These are phyloP conservation scores for Byssothecium circinans DNA, from an alignment of 2,329 filamentous ascomycete genomes.

Conservation along the genomic window DNA sequence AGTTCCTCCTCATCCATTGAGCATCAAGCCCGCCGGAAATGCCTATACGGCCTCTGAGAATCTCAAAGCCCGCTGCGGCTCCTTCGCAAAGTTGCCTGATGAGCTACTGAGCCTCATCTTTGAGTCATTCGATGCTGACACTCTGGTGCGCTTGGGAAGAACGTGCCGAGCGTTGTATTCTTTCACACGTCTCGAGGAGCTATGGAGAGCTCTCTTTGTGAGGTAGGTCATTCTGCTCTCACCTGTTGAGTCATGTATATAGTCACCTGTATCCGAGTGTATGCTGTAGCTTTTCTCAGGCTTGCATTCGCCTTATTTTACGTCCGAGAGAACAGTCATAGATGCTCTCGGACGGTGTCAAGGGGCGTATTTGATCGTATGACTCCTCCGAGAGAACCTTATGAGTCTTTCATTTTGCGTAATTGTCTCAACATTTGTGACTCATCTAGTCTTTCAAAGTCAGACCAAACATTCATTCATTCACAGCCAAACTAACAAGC, in stretches of 20 bases:
- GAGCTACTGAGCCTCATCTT: constrained; percentile 76
- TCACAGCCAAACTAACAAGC: constrained; percentile 12
- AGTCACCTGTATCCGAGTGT: no score
- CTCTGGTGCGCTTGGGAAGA: constrained; percentile 67
- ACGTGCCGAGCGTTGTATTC: constrained; percentile 87
- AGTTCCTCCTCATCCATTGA: constrained; percentile 77
- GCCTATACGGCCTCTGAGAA: constrained; percentile 67
- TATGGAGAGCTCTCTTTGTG: constrained; percentile 86
- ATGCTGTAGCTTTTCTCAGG: no score
- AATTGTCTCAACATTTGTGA: constrained; percentile 4
- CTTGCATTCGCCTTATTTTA: no score
- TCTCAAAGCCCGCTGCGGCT: constrained; percentile 67
- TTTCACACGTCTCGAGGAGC: constrained; percentile 78
- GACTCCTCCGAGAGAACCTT: neutral
- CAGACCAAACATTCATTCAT: constrained; percentile 2
- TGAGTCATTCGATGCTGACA: constrained; percentile 68
- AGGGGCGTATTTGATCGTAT: neutral
- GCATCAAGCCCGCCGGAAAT: constrained; percentile 86
- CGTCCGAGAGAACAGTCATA: no score
- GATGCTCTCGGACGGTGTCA: no score
- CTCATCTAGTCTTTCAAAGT: constrained; percentile 17
- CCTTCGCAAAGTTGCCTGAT: constrained; percentile 72
- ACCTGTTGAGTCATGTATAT: no score
- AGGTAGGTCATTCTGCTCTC: constrained; percentile 61
- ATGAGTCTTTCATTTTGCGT: constrained; percentile 7